Conservation (phyloP, 768 basidiomycete species). For the Russula sp. region DNA sequence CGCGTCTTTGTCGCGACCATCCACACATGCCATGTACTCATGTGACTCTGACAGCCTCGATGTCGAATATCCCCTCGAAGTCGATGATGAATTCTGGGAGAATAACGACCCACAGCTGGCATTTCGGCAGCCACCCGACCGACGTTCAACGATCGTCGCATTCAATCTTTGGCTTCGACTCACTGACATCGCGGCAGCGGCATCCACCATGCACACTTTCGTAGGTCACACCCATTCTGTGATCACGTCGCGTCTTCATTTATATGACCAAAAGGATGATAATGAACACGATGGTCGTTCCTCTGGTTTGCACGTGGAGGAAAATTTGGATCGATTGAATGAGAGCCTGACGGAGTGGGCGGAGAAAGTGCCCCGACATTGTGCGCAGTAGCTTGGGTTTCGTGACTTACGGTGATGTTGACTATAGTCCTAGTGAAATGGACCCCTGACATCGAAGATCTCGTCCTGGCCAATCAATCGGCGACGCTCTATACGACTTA, state of each 20-base stretch:
- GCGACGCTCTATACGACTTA: constrained; percentile 40
- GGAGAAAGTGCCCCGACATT: constrained; percentile 28
- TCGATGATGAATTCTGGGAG: constrained; percentile 56
- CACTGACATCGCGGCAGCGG: constrained; percentile 40
- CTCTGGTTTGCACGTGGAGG: constrained; percentile 26
- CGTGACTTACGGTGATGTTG: background rate
- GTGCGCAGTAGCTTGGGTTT: constrained; percentile 23
- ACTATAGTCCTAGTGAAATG: constrained; percentile 31
- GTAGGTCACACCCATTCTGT: constrained; percentile 28
- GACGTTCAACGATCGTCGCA: constrained; percentile 35
- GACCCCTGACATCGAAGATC: constrained; percentile 39
- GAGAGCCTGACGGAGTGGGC: constrained; percentile 37
- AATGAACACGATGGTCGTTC: constrained; percentile 5
- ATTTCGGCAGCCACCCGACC: constrained; percentile 45
- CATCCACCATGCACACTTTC: constrained; percentile 40
- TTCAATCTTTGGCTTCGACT: constrained; percentile 42
- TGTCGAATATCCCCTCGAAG: constrained; percentile 43
- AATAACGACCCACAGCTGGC: constrained; percentile 34
- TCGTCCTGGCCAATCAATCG: constrained; percentile 37
- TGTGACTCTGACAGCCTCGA: constrained; percentile 35
- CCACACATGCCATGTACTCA: background rate
- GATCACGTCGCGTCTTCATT: background rate
- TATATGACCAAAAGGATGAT: constrained; percentile 3
- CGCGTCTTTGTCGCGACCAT: constrained; percentile 24
- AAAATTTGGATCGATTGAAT: constrained; percentile 41